Evolutionary conservation across 2,329 filamentous ascomycete genomes (phyloP), one percentile per base, ranked within the genome.

Genomic region (Alternaria dauci): DNA sequence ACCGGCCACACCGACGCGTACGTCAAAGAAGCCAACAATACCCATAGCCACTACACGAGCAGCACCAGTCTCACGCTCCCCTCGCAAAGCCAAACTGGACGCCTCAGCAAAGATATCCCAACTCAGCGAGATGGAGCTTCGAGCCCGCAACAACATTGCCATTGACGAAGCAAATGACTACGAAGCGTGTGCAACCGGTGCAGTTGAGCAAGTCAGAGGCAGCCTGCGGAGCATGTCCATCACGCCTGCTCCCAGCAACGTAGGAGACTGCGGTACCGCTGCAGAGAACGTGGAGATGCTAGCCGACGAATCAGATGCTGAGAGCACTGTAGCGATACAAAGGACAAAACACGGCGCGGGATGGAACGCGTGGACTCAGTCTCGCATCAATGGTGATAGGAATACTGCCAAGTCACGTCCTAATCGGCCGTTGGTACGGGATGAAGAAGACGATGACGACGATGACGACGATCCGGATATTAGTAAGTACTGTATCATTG

Each of bases 381-480:
- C 18, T 8, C 61, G 57, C 23, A n/a, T n/a, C 8, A 38, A 30
- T 9, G 61, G 61, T 1, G 61, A 63, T 32, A 28, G 61, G 9
- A 12, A 58, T n/a, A 6, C 55, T n/a, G 41, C 26, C 8, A 61
- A 58, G 36, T 36, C 20, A 2, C 52, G 30, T 5, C 18, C 30
- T 8, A 25, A 25, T n/a, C 52, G 16, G 2, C 41, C 23, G 3
- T 3, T 46, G 16, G 30, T 47, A 5, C 6, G 18, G 8, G 41
- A 55, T 23, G 52, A 46, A 30, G 11, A 25, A 6, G 44, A 61
- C 4, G 46, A 52, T 11, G 43, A 55, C 20, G n/a, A 52, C 18
- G 32, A 56, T 7, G 60, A 64, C 18, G 32, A 56, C 7, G 62
- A 66, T 2, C 23, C 55, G n/a, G 60, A 62, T 25, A 61, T 57